Evolutionary conservation across 2,329 filamentous ascomycete species (phyloP).

Genomic region (Sporothrix mexicana): DNA sequence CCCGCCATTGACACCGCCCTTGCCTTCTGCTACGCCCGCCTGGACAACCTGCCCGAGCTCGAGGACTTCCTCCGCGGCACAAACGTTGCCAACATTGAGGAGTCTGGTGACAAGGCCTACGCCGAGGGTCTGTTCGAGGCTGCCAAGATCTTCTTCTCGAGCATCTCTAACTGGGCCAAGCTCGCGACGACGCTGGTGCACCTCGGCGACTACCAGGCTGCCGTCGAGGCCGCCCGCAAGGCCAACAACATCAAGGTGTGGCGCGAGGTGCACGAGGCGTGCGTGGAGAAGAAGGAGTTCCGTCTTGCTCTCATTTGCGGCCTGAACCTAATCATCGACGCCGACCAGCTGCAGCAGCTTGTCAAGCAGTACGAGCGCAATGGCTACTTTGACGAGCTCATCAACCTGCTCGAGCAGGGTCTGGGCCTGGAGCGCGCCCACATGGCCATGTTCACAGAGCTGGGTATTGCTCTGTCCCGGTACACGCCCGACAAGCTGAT

Average conservation of each 20-base stretch:
- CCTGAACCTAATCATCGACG: constrained; percentile 96
- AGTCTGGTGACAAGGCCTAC: constrained; percentile 97
- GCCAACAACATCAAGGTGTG: constrained; percentile 99
- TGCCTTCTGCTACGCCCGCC: constrained; percentile 90
- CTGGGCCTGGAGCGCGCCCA: constrained; percentile 90
- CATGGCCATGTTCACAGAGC: constrained; percentile 95
- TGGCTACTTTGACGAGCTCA: constrained; percentile 98
- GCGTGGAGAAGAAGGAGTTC: constrained; percentile 98
- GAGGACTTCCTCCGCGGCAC: constrained; percentile 94
- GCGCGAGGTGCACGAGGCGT: constrained; percentile 97
- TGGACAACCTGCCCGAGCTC: constrained; percentile 88
- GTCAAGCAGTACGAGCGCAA: constrained; percentile 97
- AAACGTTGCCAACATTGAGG: constrained; percentile 94
- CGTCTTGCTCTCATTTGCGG: constrained; percentile 97
- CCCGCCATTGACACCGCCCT: constrained; percentile 91
- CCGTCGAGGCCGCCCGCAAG: constrained; percentile 96
- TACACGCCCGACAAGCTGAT: constrained; percentile 96
- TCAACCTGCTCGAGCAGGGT: constrained; percentile 90
- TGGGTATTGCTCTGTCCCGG: constrained; percentile 90
- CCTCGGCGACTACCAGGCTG: constrained; percentile 93
- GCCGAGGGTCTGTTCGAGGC: constrained; percentile 93
- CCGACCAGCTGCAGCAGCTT: constrained; percentile 89
- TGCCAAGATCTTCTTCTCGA: constrained; percentile 97
- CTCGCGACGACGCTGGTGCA: constrained; percentile 97
- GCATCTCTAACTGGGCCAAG: constrained; percentile 99